These are phyloP conservation scores for Fusarium anguioides DNA, from an alignment of 2,329 filamentous ascomycete genomes.

Conservation along the genomic window DNA sequence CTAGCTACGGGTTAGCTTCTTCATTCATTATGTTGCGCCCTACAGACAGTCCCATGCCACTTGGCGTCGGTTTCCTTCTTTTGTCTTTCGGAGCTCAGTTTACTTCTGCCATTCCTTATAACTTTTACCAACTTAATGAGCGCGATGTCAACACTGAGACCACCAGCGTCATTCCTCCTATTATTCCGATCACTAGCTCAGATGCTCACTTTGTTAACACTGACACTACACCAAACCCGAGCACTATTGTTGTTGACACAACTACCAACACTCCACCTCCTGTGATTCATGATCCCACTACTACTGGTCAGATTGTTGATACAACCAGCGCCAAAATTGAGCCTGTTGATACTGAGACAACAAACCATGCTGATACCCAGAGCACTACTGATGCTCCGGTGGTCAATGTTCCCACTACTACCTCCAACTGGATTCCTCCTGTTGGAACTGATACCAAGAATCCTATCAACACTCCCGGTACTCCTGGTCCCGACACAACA, in stretches of 20 bases:
- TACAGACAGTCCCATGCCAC: constrained; percentile 8
- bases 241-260: not conserved
- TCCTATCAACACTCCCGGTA: not conserved
- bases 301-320: not conserved
- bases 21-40: constrained; percentile 28
- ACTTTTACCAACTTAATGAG: not conserved
- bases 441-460: not conserved
- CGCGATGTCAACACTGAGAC: constrained; percentile 1
- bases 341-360: not conserved
- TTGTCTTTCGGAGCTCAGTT: constrained; percentile 15
- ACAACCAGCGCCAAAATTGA: not conserved
- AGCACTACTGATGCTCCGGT: not conserved
- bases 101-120: constrained; percentile 14
- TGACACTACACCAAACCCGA: not conserved
- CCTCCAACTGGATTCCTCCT: constrained; percentile 1
- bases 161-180: not conserved
- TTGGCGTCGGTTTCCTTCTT: constrained; percentile 21
- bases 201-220: not conserved
- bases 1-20: constrained; percentile 11
- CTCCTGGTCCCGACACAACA: not conserved
- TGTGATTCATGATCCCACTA: not conserved
- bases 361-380: not conserved
- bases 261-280: not conserved
- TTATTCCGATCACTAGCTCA: not conserved
- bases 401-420: not conserved